Evolutionary conservation across 2,329 filamentous ascomycete genomes (phyloP).

Genomic region (Aureobasidium pullulans): DNA sequence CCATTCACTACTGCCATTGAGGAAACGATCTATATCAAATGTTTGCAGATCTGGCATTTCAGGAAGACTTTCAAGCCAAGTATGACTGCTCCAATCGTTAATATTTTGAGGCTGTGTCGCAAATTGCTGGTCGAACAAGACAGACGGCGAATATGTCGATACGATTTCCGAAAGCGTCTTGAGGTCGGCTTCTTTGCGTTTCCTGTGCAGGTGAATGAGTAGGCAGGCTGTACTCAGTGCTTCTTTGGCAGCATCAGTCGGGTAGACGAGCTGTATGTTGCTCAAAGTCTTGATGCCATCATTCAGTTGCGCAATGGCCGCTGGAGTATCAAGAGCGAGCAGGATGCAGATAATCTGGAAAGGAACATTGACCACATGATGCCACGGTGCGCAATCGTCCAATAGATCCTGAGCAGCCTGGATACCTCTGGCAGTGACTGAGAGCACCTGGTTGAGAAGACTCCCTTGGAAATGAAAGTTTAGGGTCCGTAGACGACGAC

Average conservation of each 20-base stretch:
- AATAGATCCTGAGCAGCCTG: slow-evolving; percentile 42
- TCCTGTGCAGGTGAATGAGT: slow-evolving; percentile 46
- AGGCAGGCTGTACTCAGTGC: slow-evolving; percentile 49
- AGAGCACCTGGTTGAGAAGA: slow-evolving; percentile 42
- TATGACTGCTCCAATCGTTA: neutral
- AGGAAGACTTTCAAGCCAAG: neutral
- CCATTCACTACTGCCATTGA: slow-evolving; percentile 3
- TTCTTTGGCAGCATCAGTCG: slow-evolving; percentile 38
- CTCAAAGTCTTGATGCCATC: slow-evolving; percentile 41
- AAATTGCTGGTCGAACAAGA: neutral
- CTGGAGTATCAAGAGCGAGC: slow-evolving; percentile 47
- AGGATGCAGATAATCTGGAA: slow-evolving; percentile 53
- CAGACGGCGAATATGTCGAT: neutral
- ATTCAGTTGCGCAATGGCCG: slow-evolving; percentile 41
- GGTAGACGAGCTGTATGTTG: slow-evolving; percentile 25
- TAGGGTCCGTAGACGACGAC: slow-evolving; percentile 46
- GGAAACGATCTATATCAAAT: slow-evolving; percentile 3
- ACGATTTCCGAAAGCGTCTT: slow-evolving; percentile 23
- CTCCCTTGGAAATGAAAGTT: slow-evolving; percentile 39
- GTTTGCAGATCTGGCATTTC: neutral
- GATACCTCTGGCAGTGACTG: slow-evolving; percentile 39
- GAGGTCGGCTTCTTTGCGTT: slow-evolving; percentile 41
- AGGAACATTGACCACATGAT: slow-evolving; percentile 53
- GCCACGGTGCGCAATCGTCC: slow-evolving; percentile 44
- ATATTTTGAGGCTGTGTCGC: neutral